These are phyloP conservation scores for Raffaelea albimanens DNA, from an alignment of 2,329 filamentous ascomycete genomes.

Conservation along the genomic window DNA sequence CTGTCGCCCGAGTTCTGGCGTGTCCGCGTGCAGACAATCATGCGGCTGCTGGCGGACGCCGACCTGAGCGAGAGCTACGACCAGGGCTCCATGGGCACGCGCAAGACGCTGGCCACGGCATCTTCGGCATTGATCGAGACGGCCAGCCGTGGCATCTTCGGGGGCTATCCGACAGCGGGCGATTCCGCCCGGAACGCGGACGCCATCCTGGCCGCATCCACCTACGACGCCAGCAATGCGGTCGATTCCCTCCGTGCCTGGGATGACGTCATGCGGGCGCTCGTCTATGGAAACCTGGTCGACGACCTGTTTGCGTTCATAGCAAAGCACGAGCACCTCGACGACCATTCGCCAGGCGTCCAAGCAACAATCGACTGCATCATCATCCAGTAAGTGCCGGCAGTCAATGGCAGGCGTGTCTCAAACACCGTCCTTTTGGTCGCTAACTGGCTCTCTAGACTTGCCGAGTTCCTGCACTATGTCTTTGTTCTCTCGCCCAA, in stretches of 20 bases:
- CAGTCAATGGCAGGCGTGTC: too few species aligned
- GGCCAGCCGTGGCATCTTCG: constrained; percentile 55
- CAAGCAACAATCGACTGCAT: constrained; percentile 56
- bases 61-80: constrained; percentile 76
- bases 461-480: constrained; percentile 67
- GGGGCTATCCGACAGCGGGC: constrained; percentile 36
- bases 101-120: constrained; percentile 67
- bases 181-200: background rate
- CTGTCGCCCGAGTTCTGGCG: constrained; percentile 58
- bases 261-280: constrained; percentile 54
- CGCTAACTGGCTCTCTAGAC: constrained; percentile 29
- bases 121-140: constrained; percentile 62
- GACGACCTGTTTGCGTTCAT: constrained; percentile 56
- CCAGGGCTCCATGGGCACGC: constrained; percentile 62
- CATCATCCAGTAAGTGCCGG: constrained; percentile 56
- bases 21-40: constrained; percentile 47
- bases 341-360: constrained; percentile 52
- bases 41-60: constrained; percentile 53
- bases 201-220: constrained; percentile 12
- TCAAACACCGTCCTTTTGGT: too few species aligned
- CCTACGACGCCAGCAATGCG: constrained; percentile 49
- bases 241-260: constrained; percentile 55
- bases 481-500: constrained; percentile 65
- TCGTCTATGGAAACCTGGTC: constrained; percentile 59
- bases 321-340: constrained; percentile 50